phyloP scores from a whole-genome alignment of 495 filamentous ascomycete species.

The Penicillium coffeae region DNA sequence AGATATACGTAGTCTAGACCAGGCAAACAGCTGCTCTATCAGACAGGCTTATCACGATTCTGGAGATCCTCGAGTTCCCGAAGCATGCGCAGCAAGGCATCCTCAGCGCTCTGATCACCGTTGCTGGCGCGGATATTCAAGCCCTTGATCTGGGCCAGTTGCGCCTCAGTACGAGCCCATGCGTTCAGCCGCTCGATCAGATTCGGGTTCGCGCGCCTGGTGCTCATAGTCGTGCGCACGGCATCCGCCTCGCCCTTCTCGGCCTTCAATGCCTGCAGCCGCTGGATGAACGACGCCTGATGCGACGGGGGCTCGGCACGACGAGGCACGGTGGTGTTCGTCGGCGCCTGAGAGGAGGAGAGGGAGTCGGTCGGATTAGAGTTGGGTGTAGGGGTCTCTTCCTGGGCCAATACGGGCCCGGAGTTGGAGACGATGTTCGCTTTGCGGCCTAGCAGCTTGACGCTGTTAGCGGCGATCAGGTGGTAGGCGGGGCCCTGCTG shows the following conservation, averaged over 20 bases:
- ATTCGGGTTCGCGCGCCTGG: constrained; percentile 21
- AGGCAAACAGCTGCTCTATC: no score
- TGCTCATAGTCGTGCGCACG: constrained; percentile 36
- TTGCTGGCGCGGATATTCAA: constrained; percentile 31
- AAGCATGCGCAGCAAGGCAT: constrained; percentile 24
- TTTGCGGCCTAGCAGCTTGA: constrained; percentile 46
- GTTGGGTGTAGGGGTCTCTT: neutral
- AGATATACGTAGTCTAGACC: no score
- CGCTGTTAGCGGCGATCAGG: constrained; percentile 57
- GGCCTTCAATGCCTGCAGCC: constrained; percentile 38
- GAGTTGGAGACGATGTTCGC: constrained; percentile 36
- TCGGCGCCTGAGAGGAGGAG: constrained; percentile 1
- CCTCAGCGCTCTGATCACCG: constrained; percentile 34
- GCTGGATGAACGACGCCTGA: constrained; percentile 44
- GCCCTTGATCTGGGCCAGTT: constrained; percentile 30
- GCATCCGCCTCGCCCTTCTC: constrained; percentile 43
- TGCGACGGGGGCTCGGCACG: constrained; percentile 21
- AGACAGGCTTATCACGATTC: no score
- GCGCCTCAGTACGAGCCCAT: constrained; percentile 42
- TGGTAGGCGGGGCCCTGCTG: constrained; percentile 47
- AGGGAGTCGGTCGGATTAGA: neutral
- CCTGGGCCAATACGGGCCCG: constrained; percentile 6
- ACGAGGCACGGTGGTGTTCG: constrained; percentile 8
- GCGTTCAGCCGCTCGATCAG: constrained; percentile 30
- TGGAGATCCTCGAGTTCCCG: constrained; percentile 6